These are phyloP conservation scores for Dictyostelium brefeldianum DNA, from an alignment of 78 protist genomes.

Conservation along the genomic window DNA sequence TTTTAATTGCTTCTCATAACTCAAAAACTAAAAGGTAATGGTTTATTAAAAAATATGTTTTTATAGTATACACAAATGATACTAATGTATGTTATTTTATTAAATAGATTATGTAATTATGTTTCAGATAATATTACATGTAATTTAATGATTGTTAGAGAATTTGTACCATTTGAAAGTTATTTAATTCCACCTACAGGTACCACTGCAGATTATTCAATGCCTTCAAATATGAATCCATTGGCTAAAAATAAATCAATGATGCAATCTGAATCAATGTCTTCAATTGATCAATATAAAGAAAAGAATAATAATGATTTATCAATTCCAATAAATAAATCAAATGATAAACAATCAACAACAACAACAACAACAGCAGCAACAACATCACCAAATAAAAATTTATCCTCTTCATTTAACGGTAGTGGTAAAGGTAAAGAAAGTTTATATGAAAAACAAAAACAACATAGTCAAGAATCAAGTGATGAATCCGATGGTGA, in stretches of 20 bases:
- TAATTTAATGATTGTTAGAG: constrained; percentile 44
- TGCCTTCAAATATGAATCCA: not conserved
- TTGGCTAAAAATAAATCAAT: constrained; percentile 1
- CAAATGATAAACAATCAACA: not conserved
- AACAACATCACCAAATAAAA: not conserved
- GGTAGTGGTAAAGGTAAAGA: not conserved
- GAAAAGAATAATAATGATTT: not conserved
- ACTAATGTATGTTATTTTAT: not conserved
- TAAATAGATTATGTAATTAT: constrained; percentile 28
- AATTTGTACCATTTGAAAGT: constrained; percentile 18
- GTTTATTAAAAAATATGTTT: not conserved
- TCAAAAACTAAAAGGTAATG: constrained; percentile 29
- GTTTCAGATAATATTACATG: constrained; percentile 15
- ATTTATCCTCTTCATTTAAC: not conserved
- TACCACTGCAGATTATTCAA: not conserved
- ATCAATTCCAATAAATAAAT: not conserved
- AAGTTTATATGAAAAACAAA: not conserved
- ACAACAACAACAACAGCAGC: not conserved
- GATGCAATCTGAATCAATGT: not conserved
- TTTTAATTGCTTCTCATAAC: constrained; percentile 32
- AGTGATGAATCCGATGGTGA: constrained; percentile 7
- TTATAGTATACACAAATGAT: not conserved
- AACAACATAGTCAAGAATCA: not conserved
- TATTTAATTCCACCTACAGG: constrained; percentile 7
- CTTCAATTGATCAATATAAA: not conserved